Evolutionary conservation across 768 basidiomycete species (phyloP).

Genomic region (Thelephora aurantiotincta): DNA sequence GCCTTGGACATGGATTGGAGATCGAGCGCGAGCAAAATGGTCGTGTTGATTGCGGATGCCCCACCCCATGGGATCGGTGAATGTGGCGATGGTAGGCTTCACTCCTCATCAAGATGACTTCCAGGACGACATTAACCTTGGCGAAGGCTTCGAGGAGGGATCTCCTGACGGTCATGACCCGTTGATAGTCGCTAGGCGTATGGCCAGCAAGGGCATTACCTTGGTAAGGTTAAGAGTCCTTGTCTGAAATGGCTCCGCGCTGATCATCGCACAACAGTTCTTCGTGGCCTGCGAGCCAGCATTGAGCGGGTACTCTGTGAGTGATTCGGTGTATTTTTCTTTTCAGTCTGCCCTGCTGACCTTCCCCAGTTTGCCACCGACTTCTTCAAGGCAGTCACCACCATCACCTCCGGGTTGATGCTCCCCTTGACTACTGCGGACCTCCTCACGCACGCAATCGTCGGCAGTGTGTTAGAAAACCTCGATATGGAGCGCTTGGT

Average conservation of each 20-base stretch:
- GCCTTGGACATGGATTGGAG: constrained; percentile 88
- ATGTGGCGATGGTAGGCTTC: constrained; percentile 74
- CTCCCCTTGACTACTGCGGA: constrained; percentile 92
- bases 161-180: constrained; percentile 93
- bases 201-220: constrained; percentile 87
- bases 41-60: constrained; percentile 93
- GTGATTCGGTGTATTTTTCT: constrained; percentile 12
- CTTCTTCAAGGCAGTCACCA: constrained; percentile 86
- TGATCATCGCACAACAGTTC: constrained; percentile 39
- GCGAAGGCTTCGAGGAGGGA: constrained; percentile 77
- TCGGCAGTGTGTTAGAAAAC: constrained; percentile 92
- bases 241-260: constrained; percentile 5
- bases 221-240: constrained; percentile 35
- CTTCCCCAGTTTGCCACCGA: constrained; percentile 68
- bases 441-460: constrained; percentile 88
- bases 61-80: constrained; percentile 97
- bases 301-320: constrained; percentile 78
- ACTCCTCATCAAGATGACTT: neutral
- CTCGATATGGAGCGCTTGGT: constrained; percentile 97
- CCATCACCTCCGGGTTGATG: constrained; percentile 92
- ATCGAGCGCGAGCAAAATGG: constrained; percentile 80
- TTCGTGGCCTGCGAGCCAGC: constrained; percentile 99
- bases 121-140: neutral
- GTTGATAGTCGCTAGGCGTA: constrained; percentile 67
- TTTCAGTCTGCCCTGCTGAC: constrained; percentile 7